These are phyloP conservation scores for Groenewaldozyma tartarivorans DNA, from an alignment of 805 yeast genomes.

Conservation along the genomic window DNA sequence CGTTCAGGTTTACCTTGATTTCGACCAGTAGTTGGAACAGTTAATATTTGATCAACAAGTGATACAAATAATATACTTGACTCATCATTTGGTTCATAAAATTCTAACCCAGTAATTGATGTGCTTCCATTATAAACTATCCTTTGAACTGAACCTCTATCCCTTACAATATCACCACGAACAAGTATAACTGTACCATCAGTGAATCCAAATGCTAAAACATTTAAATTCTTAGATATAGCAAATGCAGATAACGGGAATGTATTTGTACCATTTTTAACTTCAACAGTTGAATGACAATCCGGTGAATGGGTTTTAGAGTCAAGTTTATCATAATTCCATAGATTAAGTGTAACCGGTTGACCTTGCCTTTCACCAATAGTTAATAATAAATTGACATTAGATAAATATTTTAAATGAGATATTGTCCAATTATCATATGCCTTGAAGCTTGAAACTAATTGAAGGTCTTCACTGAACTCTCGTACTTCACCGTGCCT, in stretches of 20 bases:
- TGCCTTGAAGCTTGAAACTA: slow-evolving; percentile 46
- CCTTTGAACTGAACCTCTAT: slow-evolving; percentile 84
- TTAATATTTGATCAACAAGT: slow-evolving; percentile 61
- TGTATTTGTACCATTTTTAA: slow-evolving; percentile 65
- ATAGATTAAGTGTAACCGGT: slow-evolving; percentile 59
- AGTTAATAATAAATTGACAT: slow-evolving; percentile 50
- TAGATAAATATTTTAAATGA: slow-evolving; percentile 39
- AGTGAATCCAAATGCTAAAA: slow-evolving; percentile 69
- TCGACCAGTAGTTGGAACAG: slow-evolving; percentile 70
- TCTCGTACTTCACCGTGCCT: slow-evolving; percentile 45
- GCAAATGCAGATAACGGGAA: slow-evolving; percentile 67
- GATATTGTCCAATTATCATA: slow-evolving; percentile 57
- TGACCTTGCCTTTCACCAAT: slow-evolving; percentile 62
- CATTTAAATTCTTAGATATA: slow-evolving; percentile 44
- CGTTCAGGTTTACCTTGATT: slow-evolving; percentile 56
- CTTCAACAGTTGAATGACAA: slow-evolving; percentile 52
- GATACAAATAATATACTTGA: slow-evolving; percentile 53
- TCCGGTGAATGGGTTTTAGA: slow-evolving; percentile 26
- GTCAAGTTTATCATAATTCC: slow-evolving; percentile 35
- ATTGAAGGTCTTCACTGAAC: slow-evolving; percentile 40
- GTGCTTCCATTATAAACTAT: slow-evolving; percentile 49
- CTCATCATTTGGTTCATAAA: slow-evolving; percentile 30
- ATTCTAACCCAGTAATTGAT: slow-evolving; percentile 70
- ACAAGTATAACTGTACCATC: slow-evolving; percentile 76
- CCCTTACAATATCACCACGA: slow-evolving; percentile 81